These are phyloP conservation scores for Sugiyamaella valdiviana DNA, from an alignment of 805 yeast species.

Conservation along the genomic window DNA sequence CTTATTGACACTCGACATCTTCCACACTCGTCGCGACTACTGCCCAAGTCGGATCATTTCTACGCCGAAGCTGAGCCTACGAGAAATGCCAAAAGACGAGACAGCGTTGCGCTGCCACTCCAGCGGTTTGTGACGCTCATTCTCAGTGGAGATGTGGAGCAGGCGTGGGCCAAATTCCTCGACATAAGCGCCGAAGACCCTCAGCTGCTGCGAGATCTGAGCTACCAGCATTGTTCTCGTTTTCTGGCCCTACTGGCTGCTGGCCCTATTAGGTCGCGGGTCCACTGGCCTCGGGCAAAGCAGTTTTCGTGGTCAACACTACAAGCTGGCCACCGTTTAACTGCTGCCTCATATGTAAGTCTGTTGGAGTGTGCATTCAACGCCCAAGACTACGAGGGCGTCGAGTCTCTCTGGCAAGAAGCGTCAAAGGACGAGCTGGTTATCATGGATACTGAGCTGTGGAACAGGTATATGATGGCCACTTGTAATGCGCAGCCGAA, in stretches of 20 bases:
- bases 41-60: not conserved
- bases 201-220: slow-evolving; percentile 5
- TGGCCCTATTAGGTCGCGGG: slow-evolving; percentile 10
- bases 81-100: not conserved
- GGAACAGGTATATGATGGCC: slow-evolving; percentile 32
- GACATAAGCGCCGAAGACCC: slow-evolving; percentile 10
- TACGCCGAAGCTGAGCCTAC: not conserved
- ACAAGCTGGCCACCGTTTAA: slow-evolving; percentile 15
- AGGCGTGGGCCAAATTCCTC: slow-evolving; percentile 16
- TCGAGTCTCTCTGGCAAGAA: slow-evolving; percentile 26
- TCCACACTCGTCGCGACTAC: not conserved
- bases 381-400: slow-evolving; percentile 18
- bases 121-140: slow-evolving; percentile 2
- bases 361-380: slow-evolving; percentile 27
- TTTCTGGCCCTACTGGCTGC: slow-evolving; percentile 5
- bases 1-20: not conserved
- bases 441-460: slow-evolving; percentile 23
- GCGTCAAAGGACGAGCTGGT: slow-evolving; percentile 12
- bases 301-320: slow-evolving; percentile 17
- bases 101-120: not conserved
- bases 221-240: slow-evolving; percentile 1
- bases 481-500: slow-evolving; percentile 26
- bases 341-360: slow-evolving; percentile 22
- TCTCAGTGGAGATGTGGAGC: slow-evolving; percentile 4
- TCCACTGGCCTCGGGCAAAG: slow-evolving; percentile 23